Base-by-base conservation (phyloP, 257 asterid species). In the Penstemon davidsonii region DNA sequence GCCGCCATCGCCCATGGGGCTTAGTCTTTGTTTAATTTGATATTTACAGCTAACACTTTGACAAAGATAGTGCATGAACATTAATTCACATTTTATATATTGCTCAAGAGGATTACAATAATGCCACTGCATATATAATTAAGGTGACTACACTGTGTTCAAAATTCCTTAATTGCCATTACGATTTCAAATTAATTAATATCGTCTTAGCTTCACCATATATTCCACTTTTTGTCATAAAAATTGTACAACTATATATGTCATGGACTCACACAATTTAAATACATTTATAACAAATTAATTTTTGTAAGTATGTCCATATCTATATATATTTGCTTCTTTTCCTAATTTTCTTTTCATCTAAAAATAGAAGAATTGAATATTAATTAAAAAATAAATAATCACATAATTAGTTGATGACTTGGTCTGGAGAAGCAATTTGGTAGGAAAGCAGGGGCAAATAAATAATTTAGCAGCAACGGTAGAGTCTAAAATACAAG, bases 1-100 rank as follows among this genome's bases (percentile, higher is more conserved):
- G 92, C 86, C 76, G 77, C 78, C 38, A 43, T 7, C 6, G 52
- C 6, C 51, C 12, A 6, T n/a, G n/a, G 71, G 11, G 72, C 47
- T 74, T 68, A 78, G 86, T 80, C 84, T 51, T 83, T 67, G 62
- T 83, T 71, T 66, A 80, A 73, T 70, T 47, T 75, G 56, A 73
- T 79, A 18, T 76, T 82, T 73, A 68, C 95, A 91, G 88, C 97
- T 86, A 91, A 80, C 96, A 73, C 81, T 76, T 91, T 91, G 97
- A 91, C 92, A 86, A 86, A 83, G 85, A 87, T 79, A 78, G 83
- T 79, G 80, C 69, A 76, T 51, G 54, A 43, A 62, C 59, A 59
- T 61, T 15, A 15, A 0, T 15, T 68, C 72, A 13, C 39, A 75
- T 43, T 64, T 60, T 70, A 49, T 19, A 53, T 15, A 54, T 43